Percentiles rank a stretch among this genome's conserved stretches.
These are phyloP conservation scores for Bidens hawaiensis DNA, from an alignment of 140 eudicot species.

Conservation along the genomic window DNA sequence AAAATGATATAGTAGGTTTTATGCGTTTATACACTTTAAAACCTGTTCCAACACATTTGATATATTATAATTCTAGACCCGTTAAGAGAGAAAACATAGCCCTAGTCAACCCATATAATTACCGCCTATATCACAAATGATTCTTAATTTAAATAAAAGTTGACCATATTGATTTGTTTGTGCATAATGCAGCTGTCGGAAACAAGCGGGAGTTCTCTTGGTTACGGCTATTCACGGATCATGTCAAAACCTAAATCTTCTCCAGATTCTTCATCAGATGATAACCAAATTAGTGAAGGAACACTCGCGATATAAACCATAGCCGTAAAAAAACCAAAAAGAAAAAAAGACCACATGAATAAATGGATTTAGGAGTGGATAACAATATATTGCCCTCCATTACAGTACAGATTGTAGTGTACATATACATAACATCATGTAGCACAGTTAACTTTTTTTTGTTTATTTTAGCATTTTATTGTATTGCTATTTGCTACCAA, in stretches of 20 bases:
- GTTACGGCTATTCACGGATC: slow-evolving; percentile 68
- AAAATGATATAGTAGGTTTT: too few species aligned
- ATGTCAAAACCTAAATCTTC: slow-evolving; percentile 57
- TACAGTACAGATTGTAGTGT: slow-evolving; percentile 29
- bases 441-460: not conserved
- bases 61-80: not conserved
- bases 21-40: too few species aligned
- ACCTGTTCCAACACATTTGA: not conserved
- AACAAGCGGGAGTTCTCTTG: slow-evolving; percentile 88
- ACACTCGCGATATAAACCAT: slow-evolving; percentile 52
- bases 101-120: not conserved
- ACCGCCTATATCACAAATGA: not conserved
- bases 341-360: not conserved
- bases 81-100: not conserved
- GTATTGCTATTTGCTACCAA: slow-evolving; percentile 27
- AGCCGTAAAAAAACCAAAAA: not conserved
- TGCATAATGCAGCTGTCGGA: slow-evolving; percentile 67
- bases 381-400: slow-evolving; percentile 28
- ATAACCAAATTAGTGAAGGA: slow-evolving; percentile 72
- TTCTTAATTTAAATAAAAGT: not conserved
- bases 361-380: slow-evolving; percentile 22
- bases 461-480: not conserved
- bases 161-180: slow-evolving; percentile 7
- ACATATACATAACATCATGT: slow-evolving; percentile 36
- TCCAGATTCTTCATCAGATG: slow-evolving; percentile 50